Evolutionary conservation across 2,329 filamentous ascomycete genomes (phyloP).

Genomic region (Colletotrichum lini): DNA sequence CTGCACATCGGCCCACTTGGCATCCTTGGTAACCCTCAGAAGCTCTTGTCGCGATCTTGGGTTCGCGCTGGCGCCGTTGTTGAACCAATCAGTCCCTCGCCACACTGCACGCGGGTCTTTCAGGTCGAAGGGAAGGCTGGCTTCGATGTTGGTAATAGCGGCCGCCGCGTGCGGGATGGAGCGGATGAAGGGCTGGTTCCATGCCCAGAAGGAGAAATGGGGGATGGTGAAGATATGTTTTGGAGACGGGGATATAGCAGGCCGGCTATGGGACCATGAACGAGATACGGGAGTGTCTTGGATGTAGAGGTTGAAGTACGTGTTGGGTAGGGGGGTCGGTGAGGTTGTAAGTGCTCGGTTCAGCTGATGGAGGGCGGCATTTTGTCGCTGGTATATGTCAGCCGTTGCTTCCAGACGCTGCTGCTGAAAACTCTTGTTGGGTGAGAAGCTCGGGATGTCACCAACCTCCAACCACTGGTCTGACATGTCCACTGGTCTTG

Average conservation of each 20-base stretch:
- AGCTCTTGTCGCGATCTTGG: slow-evolving; percentile 59
- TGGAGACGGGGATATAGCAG: slow-evolving; percentile 54
- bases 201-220: slow-evolving; percentile 70
- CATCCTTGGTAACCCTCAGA: slow-evolving; percentile 50
- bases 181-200: slow-evolving; percentile 65
- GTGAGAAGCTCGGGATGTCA: background rate
- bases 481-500: slow-evolving; percentile 58
- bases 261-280: slow-evolving; percentile 63
- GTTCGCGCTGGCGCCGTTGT: slow-evolving; percentile 54
- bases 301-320: slow-evolving; percentile 67
- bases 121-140: slow-evolving; percentile 31
- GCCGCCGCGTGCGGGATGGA: slow-evolving; percentile 57
- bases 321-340: slow-evolving; percentile 63
- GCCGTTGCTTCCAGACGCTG: slow-evolving; percentile 8
- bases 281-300: slow-evolving; percentile 62
- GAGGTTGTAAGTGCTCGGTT: slow-evolving; percentile 66
- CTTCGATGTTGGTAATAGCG: slow-evolving; percentile 57
- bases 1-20: slow-evolving; percentile 65
- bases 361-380: slow-evolving; percentile 68
- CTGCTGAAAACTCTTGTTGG: slow-evolving; percentile 11
- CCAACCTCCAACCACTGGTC: slow-evolving; percentile 58
- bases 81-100: slow-evolving; percentile 68
- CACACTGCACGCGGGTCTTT: slow-evolving; percentile 63
- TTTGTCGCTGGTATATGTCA: slow-evolving; percentile 55
- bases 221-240: slow-evolving; percentile 65